phyloP scores from a whole-genome alignment of 345 rosid species.

The Eutrema yunnanense region DNA sequence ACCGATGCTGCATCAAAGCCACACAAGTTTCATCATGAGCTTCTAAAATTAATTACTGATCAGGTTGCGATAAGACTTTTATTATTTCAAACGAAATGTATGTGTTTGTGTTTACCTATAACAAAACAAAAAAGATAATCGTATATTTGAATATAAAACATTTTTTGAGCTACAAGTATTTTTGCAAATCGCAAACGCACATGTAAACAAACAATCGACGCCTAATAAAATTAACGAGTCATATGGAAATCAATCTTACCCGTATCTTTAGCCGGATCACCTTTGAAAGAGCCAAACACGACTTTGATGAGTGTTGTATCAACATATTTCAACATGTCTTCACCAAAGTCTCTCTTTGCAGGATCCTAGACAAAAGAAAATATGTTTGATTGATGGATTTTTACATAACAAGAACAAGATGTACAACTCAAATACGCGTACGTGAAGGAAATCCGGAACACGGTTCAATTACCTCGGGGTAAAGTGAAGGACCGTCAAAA shows the following conservation, averaged over 20 bases:
- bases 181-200: no score
- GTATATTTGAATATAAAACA: no score
- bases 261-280: slow-evolving; percentile 43
- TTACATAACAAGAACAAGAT: slow-evolving; percentile 1
- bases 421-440: not conserved
- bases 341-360: slow-evolving; percentile 61
- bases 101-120: not conserved
- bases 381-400: not conserved
- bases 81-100: not conserved
- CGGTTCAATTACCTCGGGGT: slow-evolving; percentile 46
- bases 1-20: slow-evolving; percentile 38
- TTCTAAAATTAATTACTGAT: not conserved
- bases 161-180: no score
- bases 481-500: slow-evolving; percentile 78
- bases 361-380: slow-evolving; percentile 43
- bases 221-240: not conserved
- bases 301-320: slow-evolving; percentile 39
- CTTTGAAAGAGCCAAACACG: slow-evolving; percentile 44
- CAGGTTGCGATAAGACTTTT: not conserved
- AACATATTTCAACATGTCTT: slow-evolving; percentile 49
- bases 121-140: no score
- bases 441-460: not conserved
- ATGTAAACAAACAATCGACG: no score
- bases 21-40: not conserved
- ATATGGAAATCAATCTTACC: slow-evolving; percentile 22